Evolutionary conservation across 2,329 filamentous ascomycete species (phyloP).

Genomic region (Phyllosticta paracitricarpa): DNA sequence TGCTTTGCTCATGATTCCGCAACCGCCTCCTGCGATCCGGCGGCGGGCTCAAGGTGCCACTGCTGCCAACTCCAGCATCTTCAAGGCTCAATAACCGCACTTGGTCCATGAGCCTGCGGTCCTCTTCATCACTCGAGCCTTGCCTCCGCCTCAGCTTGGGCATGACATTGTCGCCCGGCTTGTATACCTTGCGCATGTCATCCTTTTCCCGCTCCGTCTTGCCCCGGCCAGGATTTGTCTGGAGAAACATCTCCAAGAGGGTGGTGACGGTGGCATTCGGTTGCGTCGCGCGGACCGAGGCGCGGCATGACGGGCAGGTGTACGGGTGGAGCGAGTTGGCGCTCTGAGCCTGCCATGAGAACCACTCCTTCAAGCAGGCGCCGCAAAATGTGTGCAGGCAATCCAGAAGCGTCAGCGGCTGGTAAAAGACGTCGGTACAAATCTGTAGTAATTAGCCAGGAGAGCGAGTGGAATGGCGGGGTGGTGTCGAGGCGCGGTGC

Average conservation of each 20-base stretch:
- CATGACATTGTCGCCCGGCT: slow-evolving; percentile 70
- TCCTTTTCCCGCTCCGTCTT: slow-evolving; percentile 63
- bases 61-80: slow-evolving; percentile 46
- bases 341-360: slow-evolving; percentile 62
- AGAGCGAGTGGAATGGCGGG: not conserved
- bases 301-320: slow-evolving; percentile 89
- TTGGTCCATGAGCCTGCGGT: slow-evolving; percentile 59
- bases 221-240: slow-evolving; percentile 65
- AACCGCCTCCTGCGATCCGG: slow-evolving; percentile 24
- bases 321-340: slow-evolving; percentile 50
- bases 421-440: slow-evolving; percentile 88
- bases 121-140: slow-evolving; percentile 52
- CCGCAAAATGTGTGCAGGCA: slow-evolving; percentile 95
- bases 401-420: slow-evolving; percentile 83
- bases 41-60: slow-evolving; percentile 29
- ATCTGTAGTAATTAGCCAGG: slow-evolving; percentile 51
- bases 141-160: slow-evolving; percentile 43
- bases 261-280: slow-evolving; percentile 88
- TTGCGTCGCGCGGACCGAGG: slow-evolving; percentile 72
- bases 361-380: slow-evolving; percentile 93
- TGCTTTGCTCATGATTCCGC: slow-evolving; percentile 14
- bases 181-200: slow-evolving; percentile 67
- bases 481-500: not conserved
- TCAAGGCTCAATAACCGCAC: slow-evolving; percentile 65
- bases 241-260: slow-evolving; percentile 77